Evolutionary conservation across 345 rosid species (phyloP).

Genomic region (Populus alba): DNA sequence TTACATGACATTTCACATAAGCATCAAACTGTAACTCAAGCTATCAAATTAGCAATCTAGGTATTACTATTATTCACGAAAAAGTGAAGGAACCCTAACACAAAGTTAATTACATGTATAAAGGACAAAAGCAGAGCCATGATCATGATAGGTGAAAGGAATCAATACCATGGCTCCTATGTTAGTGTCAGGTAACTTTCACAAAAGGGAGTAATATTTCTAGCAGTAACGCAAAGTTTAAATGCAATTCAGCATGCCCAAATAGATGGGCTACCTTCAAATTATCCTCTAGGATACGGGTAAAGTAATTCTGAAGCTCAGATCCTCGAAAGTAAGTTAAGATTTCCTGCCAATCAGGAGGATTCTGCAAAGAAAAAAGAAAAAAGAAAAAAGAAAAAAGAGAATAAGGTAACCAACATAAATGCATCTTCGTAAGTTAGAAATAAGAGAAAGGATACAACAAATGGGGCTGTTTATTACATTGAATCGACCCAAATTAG

Average conservation of each 20-base stretch:
- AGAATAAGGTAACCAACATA: constrained; percentile 5
- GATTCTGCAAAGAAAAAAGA: constrained; percentile 50
- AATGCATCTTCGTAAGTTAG: neutral
- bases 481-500: constrained; percentile 91
- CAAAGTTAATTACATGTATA: too few relatives aligned
- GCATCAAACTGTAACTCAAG: neutral
- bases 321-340: constrained; percentile 96
- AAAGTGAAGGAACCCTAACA: neutral
- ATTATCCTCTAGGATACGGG: constrained; percentile 92
- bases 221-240: neutral
- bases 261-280: constrained; percentile 56
- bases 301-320: constrained; percentile 93
- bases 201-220: neutral
- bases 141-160: neutral
- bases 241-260: neutral
- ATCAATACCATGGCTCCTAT: neutral
- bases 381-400: neutral
- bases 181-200: neutral
- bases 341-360: constrained; percentile 99
- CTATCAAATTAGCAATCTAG: neutral
- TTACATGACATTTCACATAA: neutral
- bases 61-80: too few relatives aligned
- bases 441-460: neutral
- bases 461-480: constrained; percentile 26
- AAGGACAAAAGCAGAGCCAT: neutral